Base-by-base conservation (phyloP, 2,329 filamentous ascomycete genomes). In the Emericellopsis atlantica region DNA sequence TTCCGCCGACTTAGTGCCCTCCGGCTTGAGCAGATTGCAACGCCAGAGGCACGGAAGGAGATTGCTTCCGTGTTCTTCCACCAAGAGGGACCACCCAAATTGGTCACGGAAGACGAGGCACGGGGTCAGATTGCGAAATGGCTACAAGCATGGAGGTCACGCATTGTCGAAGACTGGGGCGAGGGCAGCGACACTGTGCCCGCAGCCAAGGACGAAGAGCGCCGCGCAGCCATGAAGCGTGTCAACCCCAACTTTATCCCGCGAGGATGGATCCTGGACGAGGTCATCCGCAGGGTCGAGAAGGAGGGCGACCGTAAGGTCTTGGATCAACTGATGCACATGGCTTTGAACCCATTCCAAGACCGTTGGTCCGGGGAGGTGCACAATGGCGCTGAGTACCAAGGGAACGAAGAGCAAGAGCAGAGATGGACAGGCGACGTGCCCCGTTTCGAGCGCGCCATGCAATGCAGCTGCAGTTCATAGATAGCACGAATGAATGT, bases 401-500 rank as follows among this genome's bases (percentile, higher is more conserved):
- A 67, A 43, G 74, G 76, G 43, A 67, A 92, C 47, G 65, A 64
- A 40, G 76, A 78, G 14, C 85, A 95, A 55, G 90, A 95, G 58
- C 70, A 80, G 50, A 70, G 89, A 46, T 94, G 86, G 68, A 86
- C 81, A 50, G 82, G 84, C 2, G 88, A 95, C 61, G 86, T 94
- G 41, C 90, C 90, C 1, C 78, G 74, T 55, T 70, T 70, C 36
- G 78, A 80, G 60, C 75, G 86, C 49, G 84, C 84, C 29, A 79
- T 95, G 75, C 90, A 95, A 66, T 96, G 92, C 59, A 94, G 86
- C 57, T 98, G 92, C 62, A 95, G 87, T 57, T 95, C 90, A 21
- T 94, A 67, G 45, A 15, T 12, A 15, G 32, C 7, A 35, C 9
- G n/a, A 14, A 32, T 32, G 44, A 49, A 76, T 81, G 77, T 81